phyloP scores from a whole-genome alignment of 139 green algal species.

The Chlorella sp. region DNA sequence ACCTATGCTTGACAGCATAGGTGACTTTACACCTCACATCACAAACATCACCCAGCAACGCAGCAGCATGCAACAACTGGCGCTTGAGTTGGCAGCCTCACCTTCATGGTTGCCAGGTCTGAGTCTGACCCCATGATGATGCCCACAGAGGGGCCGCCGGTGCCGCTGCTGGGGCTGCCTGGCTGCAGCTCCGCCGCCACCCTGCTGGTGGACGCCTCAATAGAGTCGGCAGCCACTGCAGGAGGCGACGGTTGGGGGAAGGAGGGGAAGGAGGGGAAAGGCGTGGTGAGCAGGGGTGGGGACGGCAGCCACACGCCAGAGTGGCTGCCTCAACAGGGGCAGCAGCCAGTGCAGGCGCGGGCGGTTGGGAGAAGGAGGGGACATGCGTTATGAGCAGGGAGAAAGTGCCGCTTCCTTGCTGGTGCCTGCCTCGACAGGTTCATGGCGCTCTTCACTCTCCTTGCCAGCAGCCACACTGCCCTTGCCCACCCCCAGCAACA shows the following conservation, averaged over 20 bases:
- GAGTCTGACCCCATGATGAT: conserved; percentile 99
- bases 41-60: too few relatives aligned
- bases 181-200: conserved; percentile 30
- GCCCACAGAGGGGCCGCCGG: conserved; percentile 68
- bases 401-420: background rate
- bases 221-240: conserved; percentile 25
- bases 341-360: too few relatives aligned
- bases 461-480: too few relatives aligned
- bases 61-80: background rate
- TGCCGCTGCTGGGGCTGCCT: background rate
- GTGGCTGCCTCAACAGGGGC: too few relatives aligned
- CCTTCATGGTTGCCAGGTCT: conserved; percentile 94
- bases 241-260: background rate
- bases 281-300: background rate
- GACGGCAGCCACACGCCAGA: background rate
- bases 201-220: background rate
- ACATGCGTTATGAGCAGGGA: too few relatives aligned
- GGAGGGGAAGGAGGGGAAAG: background rate
- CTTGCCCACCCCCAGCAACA: background rate
- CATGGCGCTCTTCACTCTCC: too few relatives aligned
- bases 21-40: too few relatives aligned
- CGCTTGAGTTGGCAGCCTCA: background rate
- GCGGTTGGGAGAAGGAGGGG: background rate
- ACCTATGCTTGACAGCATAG: too few relatives aligned
- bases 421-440: background rate